Conservation (phyloP, 2,329 filamentous ascomycete genomes). For the Purpureocillium lavendulum region DNA sequence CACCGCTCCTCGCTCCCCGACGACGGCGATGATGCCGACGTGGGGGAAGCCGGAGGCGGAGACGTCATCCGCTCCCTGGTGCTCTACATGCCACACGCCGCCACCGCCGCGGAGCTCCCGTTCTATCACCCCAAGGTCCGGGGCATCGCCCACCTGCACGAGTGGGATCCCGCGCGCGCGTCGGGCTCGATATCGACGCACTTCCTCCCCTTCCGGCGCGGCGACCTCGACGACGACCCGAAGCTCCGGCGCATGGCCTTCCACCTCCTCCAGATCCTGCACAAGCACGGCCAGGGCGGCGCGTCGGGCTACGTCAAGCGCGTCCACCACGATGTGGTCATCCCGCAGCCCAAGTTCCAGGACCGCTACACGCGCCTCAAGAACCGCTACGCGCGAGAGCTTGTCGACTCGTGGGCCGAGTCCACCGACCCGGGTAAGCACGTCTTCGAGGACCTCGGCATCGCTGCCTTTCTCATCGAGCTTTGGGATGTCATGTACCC, state of each 20-base stretch:
- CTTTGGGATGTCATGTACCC: slow-evolving; percentile 81
- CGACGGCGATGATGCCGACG: too few relatives aligned
- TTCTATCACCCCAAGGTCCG: slow-evolving; percentile 81
- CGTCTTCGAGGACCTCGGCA: slow-evolving; percentile 88
- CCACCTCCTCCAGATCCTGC: slow-evolving; percentile 57
- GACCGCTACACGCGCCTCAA: slow-evolving; percentile 78
- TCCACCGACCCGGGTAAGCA: slow-evolving; percentile 83
- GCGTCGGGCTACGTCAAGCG: slow-evolving; percentile 66
- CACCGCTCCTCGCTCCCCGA: too few relatives aligned
- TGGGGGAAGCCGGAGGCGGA: slow-evolving; percentile 11
- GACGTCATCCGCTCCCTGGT: slow-evolving; percentile 33
- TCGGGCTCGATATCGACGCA: slow-evolving; percentile 50
- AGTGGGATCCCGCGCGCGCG: slow-evolving; percentile 38
- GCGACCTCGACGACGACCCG: slow-evolving; percentile 16
- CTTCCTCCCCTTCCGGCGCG: slow-evolving; percentile 42
- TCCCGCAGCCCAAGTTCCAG: slow-evolving; percentile 71
- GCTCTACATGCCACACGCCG: slow-evolving; percentile 69
- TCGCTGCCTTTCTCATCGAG: slow-evolving; percentile 88
- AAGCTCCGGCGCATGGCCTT: slow-evolving; percentile 61
- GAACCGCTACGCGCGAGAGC: slow-evolving; percentile 59
- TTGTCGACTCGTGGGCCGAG: slow-evolving; percentile 78
- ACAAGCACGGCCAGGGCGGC: slow-evolving; percentile 65
- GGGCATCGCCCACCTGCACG: slow-evolving; percentile 68
- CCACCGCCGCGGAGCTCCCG: slow-evolving; percentile 55
- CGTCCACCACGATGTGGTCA: slow-evolving; percentile 72